Percentiles rank a stretch among this genome's conserved stretches.
Conservation (phyloP, 805 yeast genomes). For the Cyberlindnera euphorbiae region DNA sequence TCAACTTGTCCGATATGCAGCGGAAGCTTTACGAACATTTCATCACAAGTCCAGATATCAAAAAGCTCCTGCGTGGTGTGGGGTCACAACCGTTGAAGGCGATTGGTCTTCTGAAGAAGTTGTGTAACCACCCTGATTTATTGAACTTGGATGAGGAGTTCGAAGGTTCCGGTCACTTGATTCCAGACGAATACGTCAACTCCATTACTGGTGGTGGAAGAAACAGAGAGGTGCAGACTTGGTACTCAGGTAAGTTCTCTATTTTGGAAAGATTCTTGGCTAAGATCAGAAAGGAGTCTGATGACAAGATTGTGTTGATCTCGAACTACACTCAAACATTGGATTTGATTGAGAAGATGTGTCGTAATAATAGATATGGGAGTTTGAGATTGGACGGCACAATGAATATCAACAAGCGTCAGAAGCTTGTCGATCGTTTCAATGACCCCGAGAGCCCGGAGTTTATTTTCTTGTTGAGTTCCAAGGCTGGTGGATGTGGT, state of each 20-base stretch:
- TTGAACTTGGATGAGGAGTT: conserved; percentile 71
- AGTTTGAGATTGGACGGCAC: conserved; percentile 86
- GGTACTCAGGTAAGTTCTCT: conserved; percentile 82
- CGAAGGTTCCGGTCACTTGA: conserved; percentile 57
- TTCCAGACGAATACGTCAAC: conserved; percentile 70
- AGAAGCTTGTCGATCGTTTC: conserved; percentile 84
- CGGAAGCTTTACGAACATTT: conserved; percentile 63
- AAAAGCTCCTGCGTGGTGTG: conserved; percentile 55
- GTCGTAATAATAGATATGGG: conserved; percentile 73
- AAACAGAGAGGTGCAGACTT: conserved; percentile 66
- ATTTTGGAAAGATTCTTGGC: conserved; percentile 81
- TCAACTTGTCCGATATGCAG: conserved; percentile 78
- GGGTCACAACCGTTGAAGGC: conserved; percentile 87
- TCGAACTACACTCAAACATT: conserved; percentile 94
- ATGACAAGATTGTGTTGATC: conserved; percentile 91
- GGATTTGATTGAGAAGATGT: conserved; percentile 83
- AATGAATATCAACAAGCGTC: conserved; percentile 86
- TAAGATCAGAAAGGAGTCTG: conserved; percentile 71
- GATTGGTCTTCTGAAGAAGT: conserved; percentile 80
- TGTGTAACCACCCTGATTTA: conserved; percentile 92
- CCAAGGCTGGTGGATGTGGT: conserved; percentile 99
- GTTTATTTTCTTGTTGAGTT: conserved; percentile 82
- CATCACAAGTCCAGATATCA: conserved; percentile 74
- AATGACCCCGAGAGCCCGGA: conserved; percentile 87
- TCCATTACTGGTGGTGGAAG: conserved; percentile 46